Percentiles rank a stretch among this genome's conserved stretches.
Conservation (phyloP, 2,329 filamentous ascomycete species). For the Fusarium proliferatum region DNA sequence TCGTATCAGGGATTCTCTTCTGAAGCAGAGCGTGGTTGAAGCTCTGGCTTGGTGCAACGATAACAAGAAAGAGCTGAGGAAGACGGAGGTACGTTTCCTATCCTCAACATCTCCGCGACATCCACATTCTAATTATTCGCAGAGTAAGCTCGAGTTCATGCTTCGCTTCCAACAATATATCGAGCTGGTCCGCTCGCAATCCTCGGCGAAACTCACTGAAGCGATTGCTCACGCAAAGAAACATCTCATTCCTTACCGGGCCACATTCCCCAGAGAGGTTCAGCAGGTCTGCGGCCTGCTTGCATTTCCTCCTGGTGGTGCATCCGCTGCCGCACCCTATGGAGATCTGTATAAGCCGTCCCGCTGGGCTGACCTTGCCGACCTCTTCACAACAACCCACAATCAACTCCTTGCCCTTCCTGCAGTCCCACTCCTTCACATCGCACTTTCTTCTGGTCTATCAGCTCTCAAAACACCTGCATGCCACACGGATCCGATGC, state of each 20-base stretch:
- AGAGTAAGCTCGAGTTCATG: conserved; percentile 92
- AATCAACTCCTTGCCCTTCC: conserved; percentile 88
- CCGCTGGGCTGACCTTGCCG: conserved; percentile 81
- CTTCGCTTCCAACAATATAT: conserved; percentile 95
- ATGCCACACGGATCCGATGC: conserved; percentile 68
- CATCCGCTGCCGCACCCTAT: conserved; percentile 57
- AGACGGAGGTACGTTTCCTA: conserved; percentile 74
- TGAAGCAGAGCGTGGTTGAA: conserved; percentile 76
- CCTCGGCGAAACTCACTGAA: conserved; percentile 74
- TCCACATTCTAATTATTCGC: not conserved
- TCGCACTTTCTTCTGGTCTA: conserved; percentile 89
- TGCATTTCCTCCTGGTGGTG: conserved; percentile 69
- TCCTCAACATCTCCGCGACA: not conserved
- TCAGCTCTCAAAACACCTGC: conserved; percentile 96
- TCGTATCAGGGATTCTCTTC: conserved; percentile 78
- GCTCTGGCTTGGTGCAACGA: conserved; percentile 92
- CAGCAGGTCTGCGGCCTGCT: conserved; percentile 82
- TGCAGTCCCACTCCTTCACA: conserved; percentile 84
- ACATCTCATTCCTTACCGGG: conserved; percentile 77
- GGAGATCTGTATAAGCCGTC: conserved; percentile 74
- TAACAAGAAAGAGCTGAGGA: conserved; percentile 91
- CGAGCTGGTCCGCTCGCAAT: conserved; percentile 80
- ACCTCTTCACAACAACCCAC: conserved; percentile 86
- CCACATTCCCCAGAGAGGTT: conserved; percentile 76
- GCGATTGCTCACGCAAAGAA: conserved; percentile 86